Conservation (phyloP, 1,284 basidiomycete species). For the Xerocomus nothofagi region DNA sequence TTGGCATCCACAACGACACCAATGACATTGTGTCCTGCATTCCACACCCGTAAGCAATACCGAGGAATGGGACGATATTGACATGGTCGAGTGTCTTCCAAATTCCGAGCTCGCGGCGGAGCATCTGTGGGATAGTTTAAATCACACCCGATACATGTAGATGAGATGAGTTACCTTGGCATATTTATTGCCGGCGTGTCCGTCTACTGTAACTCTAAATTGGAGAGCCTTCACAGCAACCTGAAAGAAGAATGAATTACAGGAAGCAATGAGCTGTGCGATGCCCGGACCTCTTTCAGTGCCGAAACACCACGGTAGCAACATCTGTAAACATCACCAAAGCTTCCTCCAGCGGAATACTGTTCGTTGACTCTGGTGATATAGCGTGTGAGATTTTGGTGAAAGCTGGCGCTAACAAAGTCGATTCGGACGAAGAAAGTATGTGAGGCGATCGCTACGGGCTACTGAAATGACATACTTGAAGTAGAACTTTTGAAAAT, state of each 20-base stretch:
- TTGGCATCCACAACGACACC: conserved; percentile 24
- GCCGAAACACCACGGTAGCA: neutral
- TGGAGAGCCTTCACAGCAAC: conserved; percentile 21
- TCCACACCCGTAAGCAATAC: conserved; percentile 19
- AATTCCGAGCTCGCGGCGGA: conserved; percentile 22
- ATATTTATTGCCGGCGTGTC: neutral
- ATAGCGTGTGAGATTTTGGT: conserved; percentile 11
- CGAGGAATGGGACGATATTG: conserved; percentile 14
- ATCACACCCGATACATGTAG: conserved; percentile 1
- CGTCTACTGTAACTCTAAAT: neutral
- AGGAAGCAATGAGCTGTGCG: neutral
- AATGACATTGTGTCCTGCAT: conserved; percentile 7
- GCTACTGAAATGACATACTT: neutral
- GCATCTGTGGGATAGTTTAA: neutral
- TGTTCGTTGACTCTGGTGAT: neutral
- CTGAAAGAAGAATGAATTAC: neutral
- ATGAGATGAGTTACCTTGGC: neutral
- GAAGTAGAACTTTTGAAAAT: no score
- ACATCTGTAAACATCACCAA: conserved; percentile 12
- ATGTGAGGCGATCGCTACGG: neutral
- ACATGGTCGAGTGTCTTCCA: conserved; percentile 18
- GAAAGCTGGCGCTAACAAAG: no score
- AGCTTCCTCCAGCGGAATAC: conserved; percentile 6
- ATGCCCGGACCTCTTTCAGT: conserved; percentile 2
- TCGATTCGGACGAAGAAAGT: neutral